Conservation (phyloP, 1,139 yeast genomes). For the Taphrina sp. region DNA sequence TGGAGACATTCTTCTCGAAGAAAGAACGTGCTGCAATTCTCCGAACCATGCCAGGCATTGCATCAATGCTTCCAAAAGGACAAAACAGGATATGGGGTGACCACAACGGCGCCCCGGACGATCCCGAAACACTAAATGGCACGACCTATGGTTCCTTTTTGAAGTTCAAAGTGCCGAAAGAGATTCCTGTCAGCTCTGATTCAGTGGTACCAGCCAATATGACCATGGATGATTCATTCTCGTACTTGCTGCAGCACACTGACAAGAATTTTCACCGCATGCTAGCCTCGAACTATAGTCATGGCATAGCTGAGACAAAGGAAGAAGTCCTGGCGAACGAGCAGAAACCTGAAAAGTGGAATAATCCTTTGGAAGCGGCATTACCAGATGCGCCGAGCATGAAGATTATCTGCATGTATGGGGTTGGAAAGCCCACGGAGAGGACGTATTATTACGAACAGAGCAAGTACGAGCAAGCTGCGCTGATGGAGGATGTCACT, state of each 20-base stretch:
- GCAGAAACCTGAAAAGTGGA: slow-evolving; percentile 74
- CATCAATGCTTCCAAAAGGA: slow-evolving; percentile 95
- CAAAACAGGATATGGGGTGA: slow-evolving; percentile 80
- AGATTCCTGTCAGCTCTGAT: slow-evolving; percentile 44
- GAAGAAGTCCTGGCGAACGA: slow-evolving; percentile 64
- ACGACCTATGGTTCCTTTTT: slow-evolving; percentile 74
- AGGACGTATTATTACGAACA: slow-evolving; percentile 84
- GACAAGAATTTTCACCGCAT: slow-evolving; percentile 66
- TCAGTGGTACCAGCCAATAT: slow-evolving; percentile 48
- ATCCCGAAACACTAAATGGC: slow-evolving; percentile 44
- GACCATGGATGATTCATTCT: slow-evolving; percentile 66
- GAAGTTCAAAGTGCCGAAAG: slow-evolving; percentile 51
- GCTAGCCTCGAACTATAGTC: slow-evolving; percentile 59
- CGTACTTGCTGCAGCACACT: slow-evolving; percentile 59
- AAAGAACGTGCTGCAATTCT: slow-evolving; percentile 83
- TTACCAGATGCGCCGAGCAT: slow-evolving; percentile 91
- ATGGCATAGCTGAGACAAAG: slow-evolving; percentile 64
- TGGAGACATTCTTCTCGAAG: slow-evolving; percentile 88
- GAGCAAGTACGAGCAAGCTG: slow-evolving; percentile 42
- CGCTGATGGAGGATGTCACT: slow-evolving; percentile 49
- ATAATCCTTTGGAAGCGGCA: slow-evolving; percentile 86
- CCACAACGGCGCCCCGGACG: slow-evolving; percentile 51
- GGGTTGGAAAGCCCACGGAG: slow-evolving; percentile 94
- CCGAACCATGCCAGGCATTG: slow-evolving; percentile 86
- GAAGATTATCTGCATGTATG: slow-evolving; percentile 86